Percentiles rank a stretch among this genome's conserved stretches.
Conservation (phyloP, 768 basidiomycete species). For the Collybiopsis luxurians region DNA sequence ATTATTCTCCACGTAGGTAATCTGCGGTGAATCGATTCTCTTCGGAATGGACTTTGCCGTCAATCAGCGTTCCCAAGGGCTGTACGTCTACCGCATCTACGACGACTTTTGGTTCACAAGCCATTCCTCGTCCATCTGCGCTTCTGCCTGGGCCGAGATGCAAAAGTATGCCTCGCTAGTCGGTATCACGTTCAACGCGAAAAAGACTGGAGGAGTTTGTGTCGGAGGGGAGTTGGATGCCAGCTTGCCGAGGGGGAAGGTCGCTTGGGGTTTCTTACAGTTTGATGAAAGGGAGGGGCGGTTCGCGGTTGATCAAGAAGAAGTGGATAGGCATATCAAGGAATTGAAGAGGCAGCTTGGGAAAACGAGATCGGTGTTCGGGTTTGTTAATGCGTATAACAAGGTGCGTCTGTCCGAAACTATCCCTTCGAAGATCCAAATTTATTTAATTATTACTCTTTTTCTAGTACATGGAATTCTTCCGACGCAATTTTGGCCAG, state of each 20-base stretch:
- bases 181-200: conserved; percentile 38
- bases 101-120: conserved; percentile 48
- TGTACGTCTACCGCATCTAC: conserved; percentile 43
- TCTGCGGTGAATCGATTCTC: conserved; percentile 39
- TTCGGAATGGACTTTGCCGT: conserved; percentile 49
- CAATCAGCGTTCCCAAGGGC: conserved; percentile 37
- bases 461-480: conserved; percentile 33
- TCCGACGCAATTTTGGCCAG: conserved; percentile 32
- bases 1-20: too few relatives aligned
- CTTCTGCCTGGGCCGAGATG: conserved; percentile 39
- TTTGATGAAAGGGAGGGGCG: conserved; percentile 27
- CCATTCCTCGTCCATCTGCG: conserved; percentile 27
- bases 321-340: conserved; percentile 28
- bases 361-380: conserved; percentile 33
- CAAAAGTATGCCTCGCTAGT: conserved; percentile 36
- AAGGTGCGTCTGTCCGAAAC: conserved; percentile 1
- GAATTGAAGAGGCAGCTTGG: conserved; percentile 31
- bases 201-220: conserved; percentile 40
- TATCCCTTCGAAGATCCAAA: too few relatives aligned
- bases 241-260: conserved; percentile 29
- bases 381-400: conserved; percentile 37
- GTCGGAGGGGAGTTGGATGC: conserved; percentile 21
- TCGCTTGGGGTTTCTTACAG: conserved; percentile 39
- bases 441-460: not conserved
- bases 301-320: conserved; percentile 35